Percentiles rank a stretch among this genome's conserved stretches.
Evolutionary conservation across 306 rosid genomes (phyloP).

Genomic region (Hylodesmum podocarpum): DNA sequence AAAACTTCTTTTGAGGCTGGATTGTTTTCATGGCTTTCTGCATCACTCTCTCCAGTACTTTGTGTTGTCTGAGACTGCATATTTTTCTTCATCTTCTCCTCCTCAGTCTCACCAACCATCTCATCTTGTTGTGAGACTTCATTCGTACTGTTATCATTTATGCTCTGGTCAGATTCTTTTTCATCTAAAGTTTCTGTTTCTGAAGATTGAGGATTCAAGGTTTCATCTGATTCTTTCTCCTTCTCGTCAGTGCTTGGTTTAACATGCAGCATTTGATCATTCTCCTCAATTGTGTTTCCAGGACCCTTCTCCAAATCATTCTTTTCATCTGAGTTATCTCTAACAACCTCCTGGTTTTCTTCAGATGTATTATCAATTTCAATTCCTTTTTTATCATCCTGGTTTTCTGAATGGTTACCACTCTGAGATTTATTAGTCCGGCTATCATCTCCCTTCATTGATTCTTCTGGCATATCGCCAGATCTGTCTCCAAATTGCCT

Average conservation of each 20-base stretch:
- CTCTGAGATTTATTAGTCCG: conserved; percentile 26
- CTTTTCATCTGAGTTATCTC: conserved; percentile 27
- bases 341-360: conserved; percentile 31
- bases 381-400: conserved; percentile 29
- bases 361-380: conserved; percentile 28
- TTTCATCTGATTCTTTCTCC: conserved; percentile 33
- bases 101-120: conserved; percentile 35
- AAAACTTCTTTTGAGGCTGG: conserved; percentile 35
- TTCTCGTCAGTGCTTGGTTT: conserved; percentile 36
- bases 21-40: conserved; percentile 31
- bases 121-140: conserved; percentile 40
- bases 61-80: conserved; percentile 21
- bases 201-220: conserved; percentile 36
- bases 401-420: conserved; percentile 26
- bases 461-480: conserved; percentile 41
- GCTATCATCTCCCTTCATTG: conserved; percentile 44
- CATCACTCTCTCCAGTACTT: conserved; percentile 32
- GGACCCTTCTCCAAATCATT: conserved; percentile 24
- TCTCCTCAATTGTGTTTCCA: conserved; percentile 27
- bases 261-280: conserved; percentile 30
- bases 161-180: conserved; percentile 27
- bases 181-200: conserved; percentile 30
- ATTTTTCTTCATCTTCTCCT: conserved; percentile 38
- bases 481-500: conserved; percentile 45
- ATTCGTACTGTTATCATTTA: conserved; percentile 26